phyloP scores from a whole-genome alignment of 192 early-diverging fungal species.

The Linnemannia hyalina region DNA sequence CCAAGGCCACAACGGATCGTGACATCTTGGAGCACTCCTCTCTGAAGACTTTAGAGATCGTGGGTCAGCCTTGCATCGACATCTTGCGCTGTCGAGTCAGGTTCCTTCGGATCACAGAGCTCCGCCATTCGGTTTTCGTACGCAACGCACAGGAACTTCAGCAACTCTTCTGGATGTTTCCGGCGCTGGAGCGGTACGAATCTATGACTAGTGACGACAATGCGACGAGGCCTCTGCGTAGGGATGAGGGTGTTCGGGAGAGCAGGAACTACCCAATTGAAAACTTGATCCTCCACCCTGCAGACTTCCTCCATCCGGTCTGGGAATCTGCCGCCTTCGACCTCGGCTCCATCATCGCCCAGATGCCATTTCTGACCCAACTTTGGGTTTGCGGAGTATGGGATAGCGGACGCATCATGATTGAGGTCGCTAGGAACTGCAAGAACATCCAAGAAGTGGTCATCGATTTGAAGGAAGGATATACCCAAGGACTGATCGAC shows the following conservation, averaged over 20 bases:
- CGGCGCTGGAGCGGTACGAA: background rate
- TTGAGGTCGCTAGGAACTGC: background rate
- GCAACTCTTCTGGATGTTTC: background rate
- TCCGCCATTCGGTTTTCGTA: too few species aligned
- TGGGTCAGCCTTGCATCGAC: too few species aligned
- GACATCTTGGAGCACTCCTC: too few species aligned
- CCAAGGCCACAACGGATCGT: too few species aligned
- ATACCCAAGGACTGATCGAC: background rate
- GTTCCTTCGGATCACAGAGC: too few species aligned
- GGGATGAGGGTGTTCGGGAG: background rate
- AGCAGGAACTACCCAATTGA: background rate
- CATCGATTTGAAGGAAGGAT: background rate
- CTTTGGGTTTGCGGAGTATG: background rate
- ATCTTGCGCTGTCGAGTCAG: too few species aligned
- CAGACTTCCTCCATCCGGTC: too few species aligned
- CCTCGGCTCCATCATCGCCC: background rate
- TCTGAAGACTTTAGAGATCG: too few species aligned
- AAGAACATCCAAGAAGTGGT: background rate
- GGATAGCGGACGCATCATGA: background rate
- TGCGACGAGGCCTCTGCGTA: background rate
- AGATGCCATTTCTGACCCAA: background rate
- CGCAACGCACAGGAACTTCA: too few species aligned
- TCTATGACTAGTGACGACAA: background rate
- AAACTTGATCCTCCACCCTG: background rate
- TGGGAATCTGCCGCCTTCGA: too few species aligned